Evolutionary conservation across 768 basidiomycete species (phyloP).

Genomic region (Sporobolomyces roseus): DNA sequence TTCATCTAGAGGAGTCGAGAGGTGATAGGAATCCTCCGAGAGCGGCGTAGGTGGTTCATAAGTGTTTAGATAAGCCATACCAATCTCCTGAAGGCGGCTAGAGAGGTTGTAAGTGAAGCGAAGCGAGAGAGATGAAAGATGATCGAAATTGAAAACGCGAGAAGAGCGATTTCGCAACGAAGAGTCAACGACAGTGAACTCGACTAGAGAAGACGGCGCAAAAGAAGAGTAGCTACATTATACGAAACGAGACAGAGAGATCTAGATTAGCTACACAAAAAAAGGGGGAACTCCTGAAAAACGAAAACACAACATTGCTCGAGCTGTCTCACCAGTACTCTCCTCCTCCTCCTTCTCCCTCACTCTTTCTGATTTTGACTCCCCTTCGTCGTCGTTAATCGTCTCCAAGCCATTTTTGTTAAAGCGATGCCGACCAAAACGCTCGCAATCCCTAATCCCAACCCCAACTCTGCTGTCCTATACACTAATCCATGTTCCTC

Average conservation of each 20-base stretch:
- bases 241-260: too few relatives aligned
- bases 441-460: constrained; percentile 2
- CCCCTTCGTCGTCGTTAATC: neutral
- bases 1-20: neutral
- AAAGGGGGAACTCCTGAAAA: too few relatives aligned
- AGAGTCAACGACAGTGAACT: neutral
- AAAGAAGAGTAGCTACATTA: too few relatives aligned
- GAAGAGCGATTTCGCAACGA: neutral
- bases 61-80: constrained; percentile 8
- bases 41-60: neutral
- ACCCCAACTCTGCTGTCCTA: neutral
- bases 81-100: too few relatives aligned
- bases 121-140: neutral
- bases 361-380: neutral
- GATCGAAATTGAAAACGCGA: neutral
- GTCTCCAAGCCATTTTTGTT: neutral
- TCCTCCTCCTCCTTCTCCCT: neutral
- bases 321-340: neutral
- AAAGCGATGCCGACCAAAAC: neutral
- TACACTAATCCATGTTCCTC: constrained; percentile 10
- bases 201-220: neutral
- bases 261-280: too few relatives aligned
- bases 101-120: neutral
- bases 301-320: neutral
- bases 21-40: neutral